Evolutionary conservation across 208 protist genomes (phyloP).

Genomic region (Crithidia bombi): DNA sequence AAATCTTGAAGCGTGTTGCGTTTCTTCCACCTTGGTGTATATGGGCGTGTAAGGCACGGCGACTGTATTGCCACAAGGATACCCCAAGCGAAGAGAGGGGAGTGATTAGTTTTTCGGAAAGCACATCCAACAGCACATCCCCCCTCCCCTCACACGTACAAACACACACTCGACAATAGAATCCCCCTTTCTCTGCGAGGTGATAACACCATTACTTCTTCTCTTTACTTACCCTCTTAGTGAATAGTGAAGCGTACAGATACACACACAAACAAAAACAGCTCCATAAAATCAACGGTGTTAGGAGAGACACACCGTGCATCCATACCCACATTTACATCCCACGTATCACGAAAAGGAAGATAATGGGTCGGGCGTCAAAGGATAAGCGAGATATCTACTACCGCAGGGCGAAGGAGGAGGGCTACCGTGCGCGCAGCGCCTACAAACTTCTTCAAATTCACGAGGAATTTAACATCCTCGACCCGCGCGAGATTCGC

Average conservation of each 20-base stretch:
- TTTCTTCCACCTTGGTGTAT: too few relatives aligned
- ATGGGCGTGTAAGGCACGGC: too few relatives aligned
- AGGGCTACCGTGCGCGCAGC: conserved; percentile 97
- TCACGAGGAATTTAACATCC: conserved; percentile 97
- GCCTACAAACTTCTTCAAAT: conserved; percentile 99
- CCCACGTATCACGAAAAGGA: not conserved
- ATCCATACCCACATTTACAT: not conserved
- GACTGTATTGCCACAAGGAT: too few relatives aligned
- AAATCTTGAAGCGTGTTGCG: too few relatives aligned
- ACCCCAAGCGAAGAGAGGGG: not conserved
- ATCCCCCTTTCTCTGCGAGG: too few relatives aligned
- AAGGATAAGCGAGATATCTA: conserved; percentile 99
- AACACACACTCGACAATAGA: too few relatives aligned
- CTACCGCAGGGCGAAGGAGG: conserved; percentile 99
- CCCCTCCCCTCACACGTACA: too few relatives aligned
- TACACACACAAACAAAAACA: not conserved
- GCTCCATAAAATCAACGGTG: not conserved
- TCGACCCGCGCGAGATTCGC: conserved; percentile 80
- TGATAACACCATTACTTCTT: too few relatives aligned
- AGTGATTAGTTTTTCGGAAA: too few relatives aligned
- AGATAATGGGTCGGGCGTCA: conserved; percentile 89
- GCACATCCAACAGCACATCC: not conserved
- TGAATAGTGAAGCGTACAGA: too few relatives aligned
- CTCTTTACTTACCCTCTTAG: too few relatives aligned
- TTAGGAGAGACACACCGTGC: too few relatives aligned